A percentile compares a stretch with the other conserved stretches of the same genome.
These are phyloP conservation scores for Fusarium abutilonis DNA, from an alignment of 2,329 filamentous ascomycete species.

Conservation along the genomic window DNA sequence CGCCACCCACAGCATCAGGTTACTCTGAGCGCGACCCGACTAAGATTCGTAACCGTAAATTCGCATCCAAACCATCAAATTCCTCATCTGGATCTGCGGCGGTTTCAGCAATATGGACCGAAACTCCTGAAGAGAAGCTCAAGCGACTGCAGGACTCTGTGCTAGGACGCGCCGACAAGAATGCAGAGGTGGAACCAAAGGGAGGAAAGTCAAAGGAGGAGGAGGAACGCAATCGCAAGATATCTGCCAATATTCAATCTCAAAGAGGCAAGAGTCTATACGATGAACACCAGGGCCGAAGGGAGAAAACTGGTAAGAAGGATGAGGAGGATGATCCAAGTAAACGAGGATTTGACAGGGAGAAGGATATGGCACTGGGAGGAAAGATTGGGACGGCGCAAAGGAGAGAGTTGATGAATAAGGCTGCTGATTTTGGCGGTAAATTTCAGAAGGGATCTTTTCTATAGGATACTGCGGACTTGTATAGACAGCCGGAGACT, in stretches of 20 bases:
- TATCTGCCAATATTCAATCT: conserved; percentile 62
- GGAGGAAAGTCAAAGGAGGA: conserved; percentile 60
- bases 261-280: conserved; percentile 67
- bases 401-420: conserved; percentile 79
- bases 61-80: conserved; percentile 70
- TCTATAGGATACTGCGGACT: conserved; percentile 50
- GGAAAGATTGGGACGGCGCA: conserved; percentile 77
- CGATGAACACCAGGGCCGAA: conserved; percentile 60
- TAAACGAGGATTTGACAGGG: conserved; percentile 84
- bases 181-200: conserved; percentile 54
- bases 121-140: conserved; percentile 88
- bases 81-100: conserved; percentile 45
- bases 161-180: conserved; percentile 70
- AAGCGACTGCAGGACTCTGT: conserved; percentile 83
- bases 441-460: conserved; percentile 82
- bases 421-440: conserved; percentile 82
- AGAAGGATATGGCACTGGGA: conserved; percentile 90
- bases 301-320: conserved; percentile 49
- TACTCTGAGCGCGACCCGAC: conserved; percentile 79
- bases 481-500: neutral
- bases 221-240: conserved; percentile 61
- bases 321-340: conserved; percentile 87
- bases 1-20: conserved; percentile 68
- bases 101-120: conserved; percentile 83
- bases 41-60: conserved; percentile 82